Evolutionary conservation across 495 filamentous ascomycete genomes (phyloP).

Genomic region (Cudoniella acicularis): DNA sequence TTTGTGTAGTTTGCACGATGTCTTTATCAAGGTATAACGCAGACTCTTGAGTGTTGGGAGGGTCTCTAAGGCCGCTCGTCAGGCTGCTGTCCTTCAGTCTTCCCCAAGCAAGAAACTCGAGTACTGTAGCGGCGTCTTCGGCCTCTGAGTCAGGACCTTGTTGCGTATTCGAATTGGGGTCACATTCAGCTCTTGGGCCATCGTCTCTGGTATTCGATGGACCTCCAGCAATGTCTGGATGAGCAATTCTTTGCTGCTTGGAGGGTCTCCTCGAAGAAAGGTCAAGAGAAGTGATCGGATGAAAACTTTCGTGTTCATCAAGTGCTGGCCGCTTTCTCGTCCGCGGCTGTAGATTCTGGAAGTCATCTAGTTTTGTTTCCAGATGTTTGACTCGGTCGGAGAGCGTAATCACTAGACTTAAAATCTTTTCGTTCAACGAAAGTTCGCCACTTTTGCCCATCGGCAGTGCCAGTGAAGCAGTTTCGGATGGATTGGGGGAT

Average conservation of each 20-base stretch:
- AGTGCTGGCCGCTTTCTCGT: neutral
- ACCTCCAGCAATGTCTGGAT: neutral
- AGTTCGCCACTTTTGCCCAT: neutral
- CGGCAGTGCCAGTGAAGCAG: neutral
- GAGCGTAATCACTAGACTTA: slow-evolving; percentile 10
- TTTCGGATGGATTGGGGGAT: neutral
- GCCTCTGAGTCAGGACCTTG: slow-evolving; percentile 24
- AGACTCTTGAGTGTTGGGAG: neutral
- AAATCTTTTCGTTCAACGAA: slow-evolving; percentile 6
- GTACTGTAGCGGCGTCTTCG: slow-evolving; percentile 41
- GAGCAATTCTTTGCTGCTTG: neutral
- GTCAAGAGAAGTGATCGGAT: no score
- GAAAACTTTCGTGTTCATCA: neutral
- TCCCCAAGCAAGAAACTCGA: slow-evolving; percentile 43
- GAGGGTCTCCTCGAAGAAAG: neutral
- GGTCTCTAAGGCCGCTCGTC: slow-evolving; percentile 9
- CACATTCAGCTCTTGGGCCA: neutral
- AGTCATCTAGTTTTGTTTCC: slow-evolving; percentile 5
- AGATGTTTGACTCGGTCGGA: slow-evolving; percentile 9
- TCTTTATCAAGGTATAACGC: slow-evolving; percentile 26
- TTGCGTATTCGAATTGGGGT: neutral
- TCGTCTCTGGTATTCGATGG: neutral
- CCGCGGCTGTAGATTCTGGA: neutral
- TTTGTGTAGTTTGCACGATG: slow-evolving; percentile 21
- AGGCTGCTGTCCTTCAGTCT: slow-evolving; percentile 32